phyloP scores from a whole-genome alignment of 2,329 filamentous ascomycete species.

The Aspergillus puulaauensis region DNA sequence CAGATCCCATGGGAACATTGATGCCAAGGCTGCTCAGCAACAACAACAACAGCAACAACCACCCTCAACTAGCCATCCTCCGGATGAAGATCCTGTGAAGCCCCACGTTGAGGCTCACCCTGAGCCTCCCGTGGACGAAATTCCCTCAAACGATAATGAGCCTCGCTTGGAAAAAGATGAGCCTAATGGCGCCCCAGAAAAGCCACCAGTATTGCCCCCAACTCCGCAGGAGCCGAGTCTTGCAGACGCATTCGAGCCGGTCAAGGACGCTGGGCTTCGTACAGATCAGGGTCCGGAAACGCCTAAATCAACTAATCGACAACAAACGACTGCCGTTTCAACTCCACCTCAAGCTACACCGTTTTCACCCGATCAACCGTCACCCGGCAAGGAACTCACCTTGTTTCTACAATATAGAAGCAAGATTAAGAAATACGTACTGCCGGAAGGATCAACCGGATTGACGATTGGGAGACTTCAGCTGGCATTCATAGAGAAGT shows the following conservation, averaged over 20 bases:
- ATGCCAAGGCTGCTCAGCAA: constrained; percentile 53
- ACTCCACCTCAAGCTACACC: constrained; percentile 51
- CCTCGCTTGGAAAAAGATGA: constrained; percentile 41
- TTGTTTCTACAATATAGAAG: constrained; percentile 95
- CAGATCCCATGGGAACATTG: constrained; percentile 58
- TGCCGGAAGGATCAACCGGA: constrained; percentile 79
- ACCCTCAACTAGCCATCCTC: constrained; percentile 59
- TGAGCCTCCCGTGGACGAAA: constrained; percentile 10
- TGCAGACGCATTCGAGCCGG: constrained; percentile 37
- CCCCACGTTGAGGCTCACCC: constrained; percentile 33
- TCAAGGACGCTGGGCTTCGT: constrained; percentile 22
- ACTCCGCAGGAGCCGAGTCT: constrained; percentile 36
- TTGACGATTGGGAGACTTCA: constrained; percentile 86
- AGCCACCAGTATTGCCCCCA: constrained; percentile 56
- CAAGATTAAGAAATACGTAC: constrained; percentile 93
- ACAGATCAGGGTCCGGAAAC: constrained; percentile 24
- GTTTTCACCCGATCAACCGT: constrained; percentile 61
- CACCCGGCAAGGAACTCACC: constrained; percentile 81
- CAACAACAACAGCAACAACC: constrained; percentile 35
- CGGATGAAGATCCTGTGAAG: constrained; percentile 40
- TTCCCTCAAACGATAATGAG: constrained; percentile 60
- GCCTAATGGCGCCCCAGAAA: constrained; percentile 49
- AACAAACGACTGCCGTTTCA: constrained; percentile 22
- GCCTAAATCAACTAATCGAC: constrained; percentile 23
- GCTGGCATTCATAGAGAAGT: constrained; percentile 97